Conservation (phyloP, 805 yeast genomes). For the Ogataea glucozyma region DNA sequence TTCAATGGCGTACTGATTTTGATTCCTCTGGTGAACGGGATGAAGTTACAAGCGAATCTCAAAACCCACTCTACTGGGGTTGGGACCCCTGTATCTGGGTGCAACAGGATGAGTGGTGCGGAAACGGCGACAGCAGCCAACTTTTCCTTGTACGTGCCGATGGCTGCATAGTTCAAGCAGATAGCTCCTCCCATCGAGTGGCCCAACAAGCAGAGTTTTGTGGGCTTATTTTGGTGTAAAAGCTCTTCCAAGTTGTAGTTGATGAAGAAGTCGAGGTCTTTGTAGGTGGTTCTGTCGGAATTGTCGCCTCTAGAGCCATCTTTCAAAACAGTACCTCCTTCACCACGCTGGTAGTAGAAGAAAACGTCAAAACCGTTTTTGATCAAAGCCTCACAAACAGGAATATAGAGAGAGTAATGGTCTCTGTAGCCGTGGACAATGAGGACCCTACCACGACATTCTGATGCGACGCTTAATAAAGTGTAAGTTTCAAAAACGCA, state of each 20-base stretch:
- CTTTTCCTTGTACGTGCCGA: constrained; percentile 50
- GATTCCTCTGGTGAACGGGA: constrained; percentile 46
- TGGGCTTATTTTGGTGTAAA: constrained; percentile 23
- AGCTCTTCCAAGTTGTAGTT: constrained; percentile 42
- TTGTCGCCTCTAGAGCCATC: constrained; percentile 56
- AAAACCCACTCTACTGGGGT: constrained; percentile 40
- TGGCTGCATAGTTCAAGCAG: constrained; percentile 57
- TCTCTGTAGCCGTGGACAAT: constrained; percentile 77
- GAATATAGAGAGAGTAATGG: constrained; percentile 47
- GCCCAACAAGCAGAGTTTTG: constrained; percentile 56
- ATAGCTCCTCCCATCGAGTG: constrained; percentile 87
- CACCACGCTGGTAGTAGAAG: constrained; percentile 75
- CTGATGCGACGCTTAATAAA: constrained; percentile 14
- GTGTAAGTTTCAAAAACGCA: constrained; percentile 27
- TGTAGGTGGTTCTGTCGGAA: constrained; percentile 54
- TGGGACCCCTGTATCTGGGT: constrained; percentile 61
- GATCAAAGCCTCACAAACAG: constrained; percentile 54
- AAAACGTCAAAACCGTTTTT: constrained; percentile 61
- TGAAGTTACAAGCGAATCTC: constrained; percentile 40
- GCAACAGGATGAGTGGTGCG: constrained; percentile 62
- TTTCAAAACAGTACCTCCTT: constrained; percentile 59
- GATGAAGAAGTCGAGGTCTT: constrained; percentile 61
- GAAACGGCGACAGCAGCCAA: constrained; percentile 49
- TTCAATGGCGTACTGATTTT: constrained; percentile 55
- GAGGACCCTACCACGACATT: constrained; percentile 53